A percentile compares a stretch with the other conserved stretches of the same genome.
phyloP scores from a whole-genome alignment of 116 monocot genomes.

The Cymodocea nodosa region DNA sequence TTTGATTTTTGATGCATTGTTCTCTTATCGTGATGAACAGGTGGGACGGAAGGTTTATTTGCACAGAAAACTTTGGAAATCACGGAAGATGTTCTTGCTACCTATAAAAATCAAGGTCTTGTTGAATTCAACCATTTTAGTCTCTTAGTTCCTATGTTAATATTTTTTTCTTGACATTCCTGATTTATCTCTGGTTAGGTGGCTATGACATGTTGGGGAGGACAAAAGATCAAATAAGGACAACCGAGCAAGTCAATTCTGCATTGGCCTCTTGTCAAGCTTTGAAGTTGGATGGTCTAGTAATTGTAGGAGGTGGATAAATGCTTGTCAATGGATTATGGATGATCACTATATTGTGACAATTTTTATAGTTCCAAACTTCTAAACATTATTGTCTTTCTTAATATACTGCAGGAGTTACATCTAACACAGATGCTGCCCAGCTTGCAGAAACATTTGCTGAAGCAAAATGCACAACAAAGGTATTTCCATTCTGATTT shows the following conservation, averaged over 20 bases:
- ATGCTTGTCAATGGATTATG: neutral
- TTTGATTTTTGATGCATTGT: neutral
- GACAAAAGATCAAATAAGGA: conserved; percentile 71
- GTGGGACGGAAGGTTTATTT: conserved; percentile 84
- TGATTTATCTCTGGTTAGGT: conserved; percentile 22
- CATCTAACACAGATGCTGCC: conserved; percentile 80
- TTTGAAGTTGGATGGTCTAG: conserved; percentile 67
- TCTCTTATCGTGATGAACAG: conserved; percentile 12
- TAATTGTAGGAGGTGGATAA: conserved; percentile 66
- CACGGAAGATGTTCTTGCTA: conserved; percentile 52
- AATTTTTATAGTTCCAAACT: neutral
- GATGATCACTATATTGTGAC: neutral
- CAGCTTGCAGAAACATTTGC: conserved; percentile 85
- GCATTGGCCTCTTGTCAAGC: conserved; percentile 47
- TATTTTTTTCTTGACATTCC: neutral
- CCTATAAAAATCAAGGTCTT: conserved; percentile 78
- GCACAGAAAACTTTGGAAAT: conserved; percentile 64
- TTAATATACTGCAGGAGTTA: conserved; percentile 35
- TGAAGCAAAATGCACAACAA: conserved; percentile 54
- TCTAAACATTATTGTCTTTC: neutral
- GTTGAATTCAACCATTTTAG: neutral
- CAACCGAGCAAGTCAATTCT: conserved; percentile 72
- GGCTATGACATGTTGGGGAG: conserved; percentile 86
- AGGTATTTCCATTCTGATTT: conserved; percentile 19
- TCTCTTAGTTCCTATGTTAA: neutral